A percentile compares a stretch with the other conserved stretches of the same genome.
Conservation (phyloP, 345 rosid species). For the Brassica carinata region DNA sequence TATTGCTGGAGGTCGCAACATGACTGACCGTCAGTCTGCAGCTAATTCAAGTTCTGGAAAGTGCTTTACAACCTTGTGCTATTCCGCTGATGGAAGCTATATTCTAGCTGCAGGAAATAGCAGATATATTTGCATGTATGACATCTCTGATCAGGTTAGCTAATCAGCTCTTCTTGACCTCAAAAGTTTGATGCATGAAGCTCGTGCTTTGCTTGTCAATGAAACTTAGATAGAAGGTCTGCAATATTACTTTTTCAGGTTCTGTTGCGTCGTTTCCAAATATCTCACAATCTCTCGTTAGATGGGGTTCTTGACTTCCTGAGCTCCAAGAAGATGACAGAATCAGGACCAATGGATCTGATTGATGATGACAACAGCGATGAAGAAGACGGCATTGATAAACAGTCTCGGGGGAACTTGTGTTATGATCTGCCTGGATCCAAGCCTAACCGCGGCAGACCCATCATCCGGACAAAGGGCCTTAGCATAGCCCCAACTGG, state of each 20-base stretch:
- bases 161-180: slow-evolving; percentile 2
- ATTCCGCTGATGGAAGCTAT: slow-evolving; percentile 95
- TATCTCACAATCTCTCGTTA: slow-evolving; percentile 78
- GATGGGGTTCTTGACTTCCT: slow-evolving; percentile 97
- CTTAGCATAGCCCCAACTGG: slow-evolving; percentile 95
- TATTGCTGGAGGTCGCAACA: slow-evolving; percentile 90
- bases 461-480: slow-evolving; percentile 75
- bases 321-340: slow-evolving; percentile 94
- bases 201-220: slow-evolving; percentile 11
- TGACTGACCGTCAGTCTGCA: slow-evolving; percentile 90
- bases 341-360: slow-evolving; percentile 91
- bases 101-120: slow-evolving; percentile 94
- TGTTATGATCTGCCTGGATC: slow-evolving; percentile 92
- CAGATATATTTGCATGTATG: slow-evolving; percentile 97
- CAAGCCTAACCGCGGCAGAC: slow-evolving; percentile 77
- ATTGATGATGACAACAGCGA: slow-evolving; percentile 85
- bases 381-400: slow-evolving; percentile 80
- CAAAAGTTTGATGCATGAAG: slow-evolving; percentile 5
- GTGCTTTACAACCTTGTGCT: slow-evolving; percentile 87
- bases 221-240: slow-evolving; percentile 8
- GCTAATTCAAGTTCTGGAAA: slow-evolving; percentile 96
- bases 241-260: slow-evolving; percentile 50
- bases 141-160: slow-evolving; percentile 91
- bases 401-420: slow-evolving; percentile 70
- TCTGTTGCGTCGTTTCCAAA: slow-evolving; percentile 78